phyloP scores from a whole-genome alignment of 768 basidiomycete genomes.

The Boletus sensibilis region DNA sequence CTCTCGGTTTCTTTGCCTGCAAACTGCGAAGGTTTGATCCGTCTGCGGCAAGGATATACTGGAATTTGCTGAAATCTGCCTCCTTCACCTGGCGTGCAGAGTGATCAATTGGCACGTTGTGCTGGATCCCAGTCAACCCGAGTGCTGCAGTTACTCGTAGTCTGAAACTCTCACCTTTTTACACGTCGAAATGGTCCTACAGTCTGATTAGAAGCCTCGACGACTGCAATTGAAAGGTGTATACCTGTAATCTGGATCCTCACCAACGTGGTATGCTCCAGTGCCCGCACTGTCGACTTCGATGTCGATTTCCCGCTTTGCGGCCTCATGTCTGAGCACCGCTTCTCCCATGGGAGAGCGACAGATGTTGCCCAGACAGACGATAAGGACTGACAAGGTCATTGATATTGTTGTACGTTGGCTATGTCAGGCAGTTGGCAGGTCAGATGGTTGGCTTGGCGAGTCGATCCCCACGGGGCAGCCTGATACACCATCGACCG shows the following conservation, averaged over 20 bases:
- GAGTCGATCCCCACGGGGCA: background rate
- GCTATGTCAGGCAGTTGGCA: background rate
- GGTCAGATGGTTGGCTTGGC: background rate
- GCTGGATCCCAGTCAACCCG: constrained; percentile 41
- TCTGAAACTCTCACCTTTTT: constrained; percentile 48
- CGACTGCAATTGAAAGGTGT: constrained; percentile 5
- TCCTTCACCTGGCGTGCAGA: constrained; percentile 58
- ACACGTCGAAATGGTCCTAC: constrained; percentile 69
- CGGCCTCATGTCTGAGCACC: constrained; percentile 67
- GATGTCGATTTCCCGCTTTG: constrained; percentile 64
- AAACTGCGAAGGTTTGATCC: constrained; percentile 68
- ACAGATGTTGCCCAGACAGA: constrained; percentile 84
- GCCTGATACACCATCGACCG: background rate
- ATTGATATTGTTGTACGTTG: constrained; percentile 16
- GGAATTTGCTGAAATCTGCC: constrained; percentile 74
- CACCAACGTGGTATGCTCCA: constrained; percentile 78
- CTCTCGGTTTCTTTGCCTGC: constrained; percentile 47
- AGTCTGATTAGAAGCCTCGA: background rate
- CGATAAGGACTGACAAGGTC: constrained; percentile 60
- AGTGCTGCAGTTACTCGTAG: background rate
- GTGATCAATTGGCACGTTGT: constrained; percentile 69
- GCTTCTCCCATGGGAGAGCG: constrained; percentile 94
- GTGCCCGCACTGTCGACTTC: constrained; percentile 84
- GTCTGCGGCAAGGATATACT: constrained; percentile 87
- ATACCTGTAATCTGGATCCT: constrained; percentile 81